Conservation (phyloP, 441 rosid genomes). For the Jatropha podagrica region DNA sequence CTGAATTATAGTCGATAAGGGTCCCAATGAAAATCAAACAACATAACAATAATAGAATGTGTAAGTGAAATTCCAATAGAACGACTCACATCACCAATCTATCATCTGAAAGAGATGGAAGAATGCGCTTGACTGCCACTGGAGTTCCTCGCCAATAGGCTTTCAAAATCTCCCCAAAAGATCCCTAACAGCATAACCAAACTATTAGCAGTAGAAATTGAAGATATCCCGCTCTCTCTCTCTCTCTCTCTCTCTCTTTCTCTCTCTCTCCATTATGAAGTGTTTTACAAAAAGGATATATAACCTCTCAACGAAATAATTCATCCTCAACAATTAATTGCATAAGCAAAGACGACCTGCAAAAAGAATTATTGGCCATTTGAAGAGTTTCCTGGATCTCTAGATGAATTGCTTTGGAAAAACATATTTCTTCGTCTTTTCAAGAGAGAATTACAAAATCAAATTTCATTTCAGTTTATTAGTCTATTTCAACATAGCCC, state of each 20-base stretch:
- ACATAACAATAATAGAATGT: background rate
- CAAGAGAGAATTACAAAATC: background rate
- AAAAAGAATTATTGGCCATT: slow-evolving; percentile 2
- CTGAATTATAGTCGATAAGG: background rate
- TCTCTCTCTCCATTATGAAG: too few species aligned
- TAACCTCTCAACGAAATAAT: background rate
- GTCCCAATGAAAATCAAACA: background rate
- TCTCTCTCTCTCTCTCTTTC: background rate
- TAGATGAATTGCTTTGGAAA: slow-evolving; percentile 10
- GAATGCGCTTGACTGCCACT: slow-evolving; percentile 94
- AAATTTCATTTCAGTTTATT: slow-evolving; percentile 4
- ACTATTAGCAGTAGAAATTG: slow-evolving; percentile 27
- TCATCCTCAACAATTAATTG: background rate
- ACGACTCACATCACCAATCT: slow-evolving; percentile 89
- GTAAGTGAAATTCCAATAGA: background rate
- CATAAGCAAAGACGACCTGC: background rate
- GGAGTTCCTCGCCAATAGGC: slow-evolving; percentile 99
- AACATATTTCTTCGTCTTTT: background rate
- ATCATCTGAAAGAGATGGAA: slow-evolving; percentile 98
- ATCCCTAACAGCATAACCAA: slow-evolving; percentile 56
- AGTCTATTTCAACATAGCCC: slow-evolving; percentile 9
- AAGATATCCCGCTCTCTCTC: background rate
- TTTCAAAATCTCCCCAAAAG: slow-evolving; percentile 97
- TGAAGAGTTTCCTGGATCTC: background rate
- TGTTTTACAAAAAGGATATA: background rate